phyloP scores from a whole-genome alignment of 1,139 yeast genomes.

The Yamadazyma diddensiae region DNA sequence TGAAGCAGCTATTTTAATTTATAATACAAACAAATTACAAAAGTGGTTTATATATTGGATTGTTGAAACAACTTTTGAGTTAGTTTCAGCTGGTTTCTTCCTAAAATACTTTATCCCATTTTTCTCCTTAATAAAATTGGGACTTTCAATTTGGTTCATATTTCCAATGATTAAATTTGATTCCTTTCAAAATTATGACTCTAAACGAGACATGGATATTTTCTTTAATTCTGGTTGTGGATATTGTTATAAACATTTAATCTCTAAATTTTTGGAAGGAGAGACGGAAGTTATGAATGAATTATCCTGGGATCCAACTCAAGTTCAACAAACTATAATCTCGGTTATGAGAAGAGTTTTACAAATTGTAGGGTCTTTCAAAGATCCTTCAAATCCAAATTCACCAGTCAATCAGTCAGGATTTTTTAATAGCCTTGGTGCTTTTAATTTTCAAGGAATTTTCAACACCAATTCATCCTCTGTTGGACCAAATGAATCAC shows the following conservation, averaged over 20 bases:
- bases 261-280: constrained; percentile 34
- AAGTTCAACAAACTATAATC: background rate
- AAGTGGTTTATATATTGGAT: constrained; percentile 65
- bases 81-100: constrained; percentile 30
- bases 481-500: constrained; percentile 1
- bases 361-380: background rate
- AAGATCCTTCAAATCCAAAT: no score
- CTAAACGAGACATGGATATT: constrained; percentile 20
- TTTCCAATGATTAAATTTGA: constrained; percentile 34
- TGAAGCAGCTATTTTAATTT: constrained; percentile 18
- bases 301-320: background rate
- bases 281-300: constrained; percentile 9
- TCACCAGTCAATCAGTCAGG: no score
- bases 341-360: background rate
- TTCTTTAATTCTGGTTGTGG: constrained; percentile 39
- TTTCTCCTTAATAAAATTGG: constrained; percentile 38
- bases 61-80: constrained; percentile 35
- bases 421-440: constrained; percentile 5
- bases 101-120: constrained; percentile 46
- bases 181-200: constrained; percentile 7
- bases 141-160: constrained; percentile 51
- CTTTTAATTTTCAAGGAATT: constrained; percentile 4
- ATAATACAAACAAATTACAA: constrained; percentile 29
- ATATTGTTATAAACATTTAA: constrained; percentile 26
- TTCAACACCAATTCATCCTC: constrained; percentile 1